phyloP scores from a whole-genome alignment of 2,329 filamentous ascomycete genomes.

The Venturia oleaginea region DNA sequence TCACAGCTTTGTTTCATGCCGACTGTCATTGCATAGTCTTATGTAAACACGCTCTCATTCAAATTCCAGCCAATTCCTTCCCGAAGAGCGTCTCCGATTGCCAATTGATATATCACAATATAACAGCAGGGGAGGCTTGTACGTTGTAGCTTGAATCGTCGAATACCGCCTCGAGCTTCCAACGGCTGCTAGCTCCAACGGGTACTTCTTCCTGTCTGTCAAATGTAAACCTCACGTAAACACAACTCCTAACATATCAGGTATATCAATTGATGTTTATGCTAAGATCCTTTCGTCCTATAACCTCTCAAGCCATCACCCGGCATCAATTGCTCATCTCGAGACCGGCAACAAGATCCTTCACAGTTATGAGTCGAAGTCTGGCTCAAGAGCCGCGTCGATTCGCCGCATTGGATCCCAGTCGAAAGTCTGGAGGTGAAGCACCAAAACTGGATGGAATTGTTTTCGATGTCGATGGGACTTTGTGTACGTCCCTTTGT shows the following conservation, averaged over 20 bases:
- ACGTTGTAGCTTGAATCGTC: conserved; percentile 7
- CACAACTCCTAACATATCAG: background rate
- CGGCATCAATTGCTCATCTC: background rate
- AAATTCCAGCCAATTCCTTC: background rate
- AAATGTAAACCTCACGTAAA: background rate
- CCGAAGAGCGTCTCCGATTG: background rate
- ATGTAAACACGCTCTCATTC: background rate
- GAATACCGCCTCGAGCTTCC: background rate
- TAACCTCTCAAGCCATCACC: background rate
- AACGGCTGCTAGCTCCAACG: conserved; percentile 2
- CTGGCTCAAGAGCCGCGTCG: conserved; percentile 25
- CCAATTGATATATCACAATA: background rate
- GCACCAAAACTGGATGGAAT: conserved; percentile 46
- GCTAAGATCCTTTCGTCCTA: background rate
- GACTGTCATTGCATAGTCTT: background rate
- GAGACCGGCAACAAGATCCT: background rate
- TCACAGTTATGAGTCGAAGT: background rate
- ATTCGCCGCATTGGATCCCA: conserved; percentile 42
- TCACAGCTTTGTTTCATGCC: background rate
- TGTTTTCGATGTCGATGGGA: conserved; percentile 93
- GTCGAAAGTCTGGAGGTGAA: conserved; percentile 20
- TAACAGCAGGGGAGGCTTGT: background rate
- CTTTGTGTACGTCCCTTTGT: conserved; percentile 56
- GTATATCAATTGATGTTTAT: background rate
- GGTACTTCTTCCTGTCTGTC: background rate